Evolutionary conservation across 129 eudicot genomes (phyloP).

Genomic region (Heracleum sosnowskyi): DNA sequence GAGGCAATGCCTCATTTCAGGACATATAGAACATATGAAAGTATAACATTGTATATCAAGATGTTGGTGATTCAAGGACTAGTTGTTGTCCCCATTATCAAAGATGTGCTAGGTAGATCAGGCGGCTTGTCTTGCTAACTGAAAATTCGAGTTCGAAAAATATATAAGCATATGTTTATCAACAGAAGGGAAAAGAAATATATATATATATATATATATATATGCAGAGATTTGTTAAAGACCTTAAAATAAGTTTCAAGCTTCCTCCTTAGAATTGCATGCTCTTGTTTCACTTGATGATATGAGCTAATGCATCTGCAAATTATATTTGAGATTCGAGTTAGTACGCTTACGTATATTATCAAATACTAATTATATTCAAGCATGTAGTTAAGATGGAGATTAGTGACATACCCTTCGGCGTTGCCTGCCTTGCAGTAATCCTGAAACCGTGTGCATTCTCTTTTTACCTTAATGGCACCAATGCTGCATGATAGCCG

Average conservation of each 20-base stretch:
- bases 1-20: background rate
- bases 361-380: background rate
- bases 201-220: background rate
- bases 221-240: background rate
- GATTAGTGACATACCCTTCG: slow-evolving; percentile 5
- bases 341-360: background rate
- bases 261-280: slow-evolving; percentile 50
- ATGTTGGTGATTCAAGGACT: background rate
- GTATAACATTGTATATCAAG: background rate
- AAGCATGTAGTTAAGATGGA: background rate
- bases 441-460: slow-evolving; percentile 54
- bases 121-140: slow-evolving; percentile 9
- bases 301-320: slow-evolving; percentile 58
- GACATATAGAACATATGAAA: background rate
- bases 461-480: slow-evolving; percentile 58
- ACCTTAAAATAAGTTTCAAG: slow-evolving; percentile 85
- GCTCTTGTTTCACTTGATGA: slow-evolving; percentile 66
- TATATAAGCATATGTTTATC: background rate
- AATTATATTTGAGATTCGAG: background rate
- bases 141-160: background rate
- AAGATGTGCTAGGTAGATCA: background rate
- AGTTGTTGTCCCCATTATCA: background rate
- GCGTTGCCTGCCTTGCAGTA: slow-evolving; percentile 49
- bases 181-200: background rate
- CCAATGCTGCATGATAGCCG: slow-evolving; percentile 48